phyloP scores from a whole-genome alignment of 768 basidiomycete species.

The Collybia sp. region DNA sequence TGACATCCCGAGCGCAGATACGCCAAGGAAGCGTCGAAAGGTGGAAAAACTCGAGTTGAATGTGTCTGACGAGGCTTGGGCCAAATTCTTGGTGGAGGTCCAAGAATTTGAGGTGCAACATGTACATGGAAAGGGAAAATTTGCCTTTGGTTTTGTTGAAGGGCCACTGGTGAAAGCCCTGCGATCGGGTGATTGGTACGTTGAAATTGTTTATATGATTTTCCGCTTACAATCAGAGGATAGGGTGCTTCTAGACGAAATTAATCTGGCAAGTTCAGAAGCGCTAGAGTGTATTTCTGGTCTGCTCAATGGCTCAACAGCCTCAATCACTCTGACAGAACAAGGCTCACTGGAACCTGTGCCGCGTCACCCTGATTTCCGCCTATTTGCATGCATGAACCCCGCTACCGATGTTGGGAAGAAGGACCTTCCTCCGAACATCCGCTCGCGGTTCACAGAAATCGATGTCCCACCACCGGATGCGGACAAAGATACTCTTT shows the following conservation, averaged over 20 bases:
- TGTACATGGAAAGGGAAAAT: slow-evolving; percentile 82
- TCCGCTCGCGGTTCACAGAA: slow-evolving; percentile 91
- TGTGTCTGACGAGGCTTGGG: slow-evolving; percentile 57
- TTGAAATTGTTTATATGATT: slow-evolving; percentile 3
- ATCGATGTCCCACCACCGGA: slow-evolving; percentile 95
- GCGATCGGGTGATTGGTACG: slow-evolving; percentile 86
- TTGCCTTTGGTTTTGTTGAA: slow-evolving; percentile 93
- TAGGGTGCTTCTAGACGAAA: slow-evolving; percentile 94
- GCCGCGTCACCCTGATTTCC: slow-evolving; percentile 91
- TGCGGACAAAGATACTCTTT: slow-evolving; percentile 82
- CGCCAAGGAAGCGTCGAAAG: slow-evolving; percentile 34
- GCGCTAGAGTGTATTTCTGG: slow-evolving; percentile 90
- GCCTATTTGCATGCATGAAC: slow-evolving; percentile 99
- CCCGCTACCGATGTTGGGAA: slow-evolving; percentile 99
- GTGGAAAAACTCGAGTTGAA: slow-evolving; percentile 36
- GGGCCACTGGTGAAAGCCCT: slow-evolving; percentile 93
- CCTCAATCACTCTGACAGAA: slow-evolving; percentile 91
- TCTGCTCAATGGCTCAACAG: slow-evolving; percentile 79
- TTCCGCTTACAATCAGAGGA: slow-evolving; percentile 2
- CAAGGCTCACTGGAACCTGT: slow-evolving; percentile 88
- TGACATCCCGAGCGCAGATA: slow-evolving; percentile 4
- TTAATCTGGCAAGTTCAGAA: slow-evolving; percentile 92
- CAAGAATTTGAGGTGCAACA: slow-evolving; percentile 85
- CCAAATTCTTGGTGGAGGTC: slow-evolving; percentile 59
- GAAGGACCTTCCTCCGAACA: slow-evolving; percentile 89